Conservation (phyloP, 2,329 filamentous ascomycete species). For the Alternaria dauci region DNA sequence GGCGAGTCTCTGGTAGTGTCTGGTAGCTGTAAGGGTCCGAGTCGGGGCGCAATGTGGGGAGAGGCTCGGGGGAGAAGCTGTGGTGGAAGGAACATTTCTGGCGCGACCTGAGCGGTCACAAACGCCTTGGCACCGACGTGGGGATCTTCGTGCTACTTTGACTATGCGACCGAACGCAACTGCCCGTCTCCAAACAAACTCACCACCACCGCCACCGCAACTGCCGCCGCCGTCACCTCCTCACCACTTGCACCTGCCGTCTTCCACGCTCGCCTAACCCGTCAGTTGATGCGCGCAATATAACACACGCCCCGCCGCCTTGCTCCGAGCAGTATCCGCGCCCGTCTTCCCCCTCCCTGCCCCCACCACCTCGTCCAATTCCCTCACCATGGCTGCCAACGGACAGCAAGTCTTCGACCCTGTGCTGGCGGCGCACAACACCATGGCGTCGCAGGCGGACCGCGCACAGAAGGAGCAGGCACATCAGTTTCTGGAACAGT, state of each 20-base stretch:
- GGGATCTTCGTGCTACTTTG: conserved; percentile 36
- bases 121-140: conserved; percentile 35
- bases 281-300: conserved; percentile 35
- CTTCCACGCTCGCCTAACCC: conserved; percentile 1
- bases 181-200: conserved; percentile 34
- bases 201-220: conserved; percentile 19
- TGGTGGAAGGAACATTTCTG: conserved; percentile 36
- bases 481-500: conserved; percentile 89
- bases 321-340: conserved; percentile 36
- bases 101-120: conserved; percentile 32
- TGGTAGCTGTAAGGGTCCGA: conserved; percentile 11
- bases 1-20: conserved; percentile 9
- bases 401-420: conserved; percentile 78
- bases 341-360: conserved; percentile 19
- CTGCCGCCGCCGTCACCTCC: conserved; percentile 4
- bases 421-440: conserved; percentile 86
- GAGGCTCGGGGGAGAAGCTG: conserved; percentile 28
- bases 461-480: conserved; percentile 86
- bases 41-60: conserved; percentile 20
- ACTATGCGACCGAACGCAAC: conserved; percentile 32
- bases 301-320: conserved; percentile 39
- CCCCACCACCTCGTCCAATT: conserved; percentile 26
- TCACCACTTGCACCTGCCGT: conserved; percentile 9
- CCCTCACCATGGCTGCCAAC: conserved; percentile 70
- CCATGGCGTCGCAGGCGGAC: conserved; percentile 86